Evolutionary conservation across 257 asterid species (phyloP).

Genomic region (Capsicum chinense): DNA sequence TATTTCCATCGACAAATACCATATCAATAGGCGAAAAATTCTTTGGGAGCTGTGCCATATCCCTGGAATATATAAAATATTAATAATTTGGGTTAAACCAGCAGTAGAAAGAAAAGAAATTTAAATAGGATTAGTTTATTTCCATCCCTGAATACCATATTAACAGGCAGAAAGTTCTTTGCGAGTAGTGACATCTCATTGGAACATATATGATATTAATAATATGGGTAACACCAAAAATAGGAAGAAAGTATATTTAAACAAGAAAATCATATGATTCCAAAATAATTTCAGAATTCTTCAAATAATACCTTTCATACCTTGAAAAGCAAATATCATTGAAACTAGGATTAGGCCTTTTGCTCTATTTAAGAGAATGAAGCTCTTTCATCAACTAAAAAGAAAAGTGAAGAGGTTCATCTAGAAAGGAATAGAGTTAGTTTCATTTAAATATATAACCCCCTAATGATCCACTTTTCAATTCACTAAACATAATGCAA

Average conservation of each 20-base stretch:
- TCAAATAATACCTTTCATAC: slow-evolving; percentile 71
- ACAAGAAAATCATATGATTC: background rate
- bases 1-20: slow-evolving; percentile 79
- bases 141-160: slow-evolving; percentile 77
- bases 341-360: slow-evolving; percentile 85
- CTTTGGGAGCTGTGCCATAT: slow-evolving; percentile 62
- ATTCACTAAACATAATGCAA: background rate
- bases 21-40: slow-evolving; percentile 77
- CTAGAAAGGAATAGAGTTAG: background rate
- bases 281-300: background rate
- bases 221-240: slow-evolving; percentile 36
- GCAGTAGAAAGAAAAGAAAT: slow-evolving; percentile 13
- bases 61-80: slow-evolving; percentile 58
- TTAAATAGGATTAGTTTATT: slow-evolving; percentile 52
- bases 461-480: background rate
- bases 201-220: slow-evolving; percentile 44
- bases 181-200: slow-evolving; percentile 71
- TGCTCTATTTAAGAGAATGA: slow-evolving; percentile 67
- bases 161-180: slow-evolving; percentile 74
- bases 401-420: background rate
- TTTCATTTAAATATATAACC: background rate
- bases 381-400: slow-evolving; percentile 66
- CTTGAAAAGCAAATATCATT: slow-evolving; percentile 90
- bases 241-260: background rate
- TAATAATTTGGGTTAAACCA: slow-evolving; percentile 35